Percentiles rank a stretch among this genome's conserved stretches.
Evolutionary conservation across 108 stramenopile genomes (phyloP).

Genomic region (Discostella stelligeroides): DNA sequence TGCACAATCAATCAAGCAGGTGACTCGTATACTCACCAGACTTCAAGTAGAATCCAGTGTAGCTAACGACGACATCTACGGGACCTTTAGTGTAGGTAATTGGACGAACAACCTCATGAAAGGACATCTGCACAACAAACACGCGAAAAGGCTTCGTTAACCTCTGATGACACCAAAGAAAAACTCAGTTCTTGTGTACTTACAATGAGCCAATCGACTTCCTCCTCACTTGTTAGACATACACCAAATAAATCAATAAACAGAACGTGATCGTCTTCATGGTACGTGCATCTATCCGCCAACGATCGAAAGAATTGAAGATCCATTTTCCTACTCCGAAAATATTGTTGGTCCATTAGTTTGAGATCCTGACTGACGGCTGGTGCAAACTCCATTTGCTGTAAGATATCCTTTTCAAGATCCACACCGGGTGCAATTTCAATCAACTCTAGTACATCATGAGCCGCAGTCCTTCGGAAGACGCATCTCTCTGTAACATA

Average conservation of each 20-base stretch:
- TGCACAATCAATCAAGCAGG: too few relatives aligned
- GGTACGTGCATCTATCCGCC: slow-evolving; percentile 54
- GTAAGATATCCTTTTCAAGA: slow-evolving; percentile 73
- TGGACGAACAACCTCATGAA: slow-evolving; percentile 48
- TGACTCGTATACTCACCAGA: neutral
- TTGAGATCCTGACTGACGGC: slow-evolving; percentile 59
- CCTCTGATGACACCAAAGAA: too few relatives aligned
- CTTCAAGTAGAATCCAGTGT: slow-evolving; percentile 61
- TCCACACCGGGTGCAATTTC: slow-evolving; percentile 87
- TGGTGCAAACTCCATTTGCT: slow-evolving; percentile 80
- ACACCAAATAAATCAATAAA: slow-evolving; percentile 70
- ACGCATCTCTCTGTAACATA: slow-evolving; percentile 85
- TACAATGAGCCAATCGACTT: slow-evolving; percentile 52
- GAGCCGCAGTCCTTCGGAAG: slow-evolving; percentile 60
- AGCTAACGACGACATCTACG: slow-evolving; percentile 60
- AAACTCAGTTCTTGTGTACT: too few relatives aligned
- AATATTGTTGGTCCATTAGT: slow-evolving; percentile 67
- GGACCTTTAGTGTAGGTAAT: slow-evolving; percentile 45
- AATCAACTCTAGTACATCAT: slow-evolving; percentile 69
- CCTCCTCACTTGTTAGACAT: slow-evolving; percentile 53
- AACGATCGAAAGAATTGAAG: slow-evolving; percentile 64
- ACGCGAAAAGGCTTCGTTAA: too few relatives aligned
- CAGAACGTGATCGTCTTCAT: slow-evolving; percentile 56
- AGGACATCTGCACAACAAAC: neutral
- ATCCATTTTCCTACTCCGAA: slow-evolving; percentile 58